Percentiles rank a stretch among this genome's conserved stretches.
Evolutionary conservation across 345 rosid genomes (phyloP).

Genomic region (Excoecaria cochinchinensis): DNA sequence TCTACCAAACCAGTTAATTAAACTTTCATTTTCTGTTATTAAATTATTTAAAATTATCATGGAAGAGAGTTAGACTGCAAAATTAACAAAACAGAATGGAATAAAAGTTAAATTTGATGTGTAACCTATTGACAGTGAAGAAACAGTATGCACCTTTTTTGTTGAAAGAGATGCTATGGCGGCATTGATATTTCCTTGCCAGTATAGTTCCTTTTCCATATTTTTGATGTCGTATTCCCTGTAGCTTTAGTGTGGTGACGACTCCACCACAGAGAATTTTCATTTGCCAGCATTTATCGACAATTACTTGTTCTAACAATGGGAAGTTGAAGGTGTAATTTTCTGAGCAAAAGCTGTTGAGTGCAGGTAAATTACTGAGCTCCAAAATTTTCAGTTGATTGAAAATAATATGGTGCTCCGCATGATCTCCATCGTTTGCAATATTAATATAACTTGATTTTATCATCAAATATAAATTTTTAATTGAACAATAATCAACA

Average conservation of each 20-base stretch:
- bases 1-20: no score
- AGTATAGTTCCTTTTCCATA: not conserved
- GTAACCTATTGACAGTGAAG: no score
- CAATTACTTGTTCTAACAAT: not conserved
- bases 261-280: not conserved
- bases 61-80: no score
- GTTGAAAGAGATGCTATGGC: not conserved
- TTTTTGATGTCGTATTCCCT: not conserved
- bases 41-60: no score
- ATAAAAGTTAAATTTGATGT: no score
- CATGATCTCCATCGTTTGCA: not conserved
- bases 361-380: not conserved
- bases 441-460: no score
- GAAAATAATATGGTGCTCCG: slow-evolving; percentile 11
- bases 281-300: not conserved
- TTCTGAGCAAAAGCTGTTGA: not conserved
- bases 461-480: no score
- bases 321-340: not conserved
- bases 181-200: not conserved
- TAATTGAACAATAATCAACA: no score
- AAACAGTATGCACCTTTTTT: no score
- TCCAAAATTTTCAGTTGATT: not conserved
- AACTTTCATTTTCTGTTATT: no score
- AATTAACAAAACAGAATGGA: no score
- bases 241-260: not conserved